Percentiles rank a stretch among this genome's conserved stretches.
Evolutionary conservation across 148 eudicot species (phyloP).

Genomic region (Chenopodium formosanum): DNA sequence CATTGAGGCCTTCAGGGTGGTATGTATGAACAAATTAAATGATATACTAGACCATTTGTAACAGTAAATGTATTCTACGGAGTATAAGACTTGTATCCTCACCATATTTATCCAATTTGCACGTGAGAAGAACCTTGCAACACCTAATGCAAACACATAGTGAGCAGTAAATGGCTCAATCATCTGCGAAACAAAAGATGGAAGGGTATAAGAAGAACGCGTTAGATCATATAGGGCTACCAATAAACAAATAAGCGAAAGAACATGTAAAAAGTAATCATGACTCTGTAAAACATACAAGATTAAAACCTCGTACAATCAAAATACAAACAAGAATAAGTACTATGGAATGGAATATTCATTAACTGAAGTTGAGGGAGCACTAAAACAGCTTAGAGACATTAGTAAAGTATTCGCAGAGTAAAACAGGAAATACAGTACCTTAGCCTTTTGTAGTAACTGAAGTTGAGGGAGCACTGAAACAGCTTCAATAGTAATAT

Average conservation of each 20-base stretch:
- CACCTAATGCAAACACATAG: conserved; percentile 83
- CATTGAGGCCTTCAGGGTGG: no score
- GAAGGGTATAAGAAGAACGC: neutral
- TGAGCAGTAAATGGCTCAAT: conserved; percentile 82
- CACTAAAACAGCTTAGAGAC: no score
- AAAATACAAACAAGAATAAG: no score
- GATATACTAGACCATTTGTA: neutral
- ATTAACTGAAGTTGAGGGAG: no score
- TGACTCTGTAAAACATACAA: no score
- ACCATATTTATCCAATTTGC: conserved; percentile 91
- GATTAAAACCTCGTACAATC: no score
- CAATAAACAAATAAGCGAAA: neutral
- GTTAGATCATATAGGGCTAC: no score
- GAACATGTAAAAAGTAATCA: neutral
- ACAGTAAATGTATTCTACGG: no score
- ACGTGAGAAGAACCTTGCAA: conserved; percentile 71
- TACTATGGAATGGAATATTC: no score
- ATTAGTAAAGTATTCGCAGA: neutral
- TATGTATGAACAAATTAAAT: neutral
- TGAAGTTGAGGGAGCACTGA: neutral
- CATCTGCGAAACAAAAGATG: conserved; percentile 47
- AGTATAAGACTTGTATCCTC: neutral
- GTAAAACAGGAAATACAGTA: no score
- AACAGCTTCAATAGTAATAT: neutral
- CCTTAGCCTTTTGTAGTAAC: neutral